These are phyloP conservation scores for Myxozyma geophila DNA, from an alignment of 805 yeast species.

Conservation along the genomic window DNA sequence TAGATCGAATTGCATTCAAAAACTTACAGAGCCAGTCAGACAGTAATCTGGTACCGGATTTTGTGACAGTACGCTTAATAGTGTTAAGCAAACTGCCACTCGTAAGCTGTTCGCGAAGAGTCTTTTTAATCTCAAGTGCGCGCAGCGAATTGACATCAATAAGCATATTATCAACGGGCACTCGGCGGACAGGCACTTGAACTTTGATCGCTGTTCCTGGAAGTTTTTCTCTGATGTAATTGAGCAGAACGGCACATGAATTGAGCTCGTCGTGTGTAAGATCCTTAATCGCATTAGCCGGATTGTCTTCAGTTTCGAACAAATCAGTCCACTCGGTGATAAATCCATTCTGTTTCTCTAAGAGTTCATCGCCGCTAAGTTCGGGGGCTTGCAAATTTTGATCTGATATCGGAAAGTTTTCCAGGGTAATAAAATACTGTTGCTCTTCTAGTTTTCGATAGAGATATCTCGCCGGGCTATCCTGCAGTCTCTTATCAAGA, in stretches of 20 bases:
- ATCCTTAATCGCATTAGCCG: constrained; percentile 41
- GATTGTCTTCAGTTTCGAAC: constrained; percentile 38
- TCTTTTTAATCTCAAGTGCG: constrained; percentile 49
- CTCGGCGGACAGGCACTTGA: constrained; percentile 66
- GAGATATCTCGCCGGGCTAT: constrained; percentile 8
- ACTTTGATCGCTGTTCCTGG: constrained; percentile 69
- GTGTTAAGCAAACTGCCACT: constrained; percentile 57
- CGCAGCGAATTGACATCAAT: constrained; percentile 80
- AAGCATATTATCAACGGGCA: constrained; percentile 61
- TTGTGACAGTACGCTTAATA: constrained; percentile 73
- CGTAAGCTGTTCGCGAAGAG: constrained; percentile 37
- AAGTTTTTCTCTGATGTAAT: constrained; percentile 72
- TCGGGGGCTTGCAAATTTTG: neutral
- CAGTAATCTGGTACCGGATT: constrained; percentile 79
- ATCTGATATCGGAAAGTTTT: neutral
- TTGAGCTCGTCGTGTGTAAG: constrained; percentile 56
- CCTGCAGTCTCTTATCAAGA: constrained; percentile 42
- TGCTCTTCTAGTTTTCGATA: constrained; percentile 27
- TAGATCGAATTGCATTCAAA: neutral
- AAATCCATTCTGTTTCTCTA: neutral
- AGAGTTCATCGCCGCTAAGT: constrained; percentile 5
- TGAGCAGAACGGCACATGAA: constrained; percentile 65
- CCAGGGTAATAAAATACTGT: constrained; percentile 51
- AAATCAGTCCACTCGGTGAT: constrained; percentile 17
- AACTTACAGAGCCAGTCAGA: constrained; percentile 65